These are phyloP conservation scores for Globisporangium middletonii DNA, from an alignment of 352 stramenopile species.

Conservation along the genomic window DNA sequence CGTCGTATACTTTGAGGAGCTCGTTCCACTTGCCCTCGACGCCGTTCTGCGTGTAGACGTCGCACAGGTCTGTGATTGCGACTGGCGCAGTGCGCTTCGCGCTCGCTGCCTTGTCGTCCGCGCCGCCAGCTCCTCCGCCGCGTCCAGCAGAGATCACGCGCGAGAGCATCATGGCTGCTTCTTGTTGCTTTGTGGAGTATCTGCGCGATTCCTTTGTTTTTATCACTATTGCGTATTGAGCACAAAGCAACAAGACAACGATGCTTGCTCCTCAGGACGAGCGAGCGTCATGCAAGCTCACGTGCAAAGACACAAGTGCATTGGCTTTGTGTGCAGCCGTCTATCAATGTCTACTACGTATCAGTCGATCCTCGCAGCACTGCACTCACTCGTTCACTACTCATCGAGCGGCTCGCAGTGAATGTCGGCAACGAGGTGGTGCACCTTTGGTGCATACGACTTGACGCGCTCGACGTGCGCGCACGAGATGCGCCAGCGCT, in stretches of 20 bases:
- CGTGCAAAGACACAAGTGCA: too few species aligned
- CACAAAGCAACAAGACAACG: neutral
- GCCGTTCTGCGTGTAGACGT: conserved; percentile 59
- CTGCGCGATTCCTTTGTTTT: neutral
- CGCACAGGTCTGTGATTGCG: conserved; percentile 46
- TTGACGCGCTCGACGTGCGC: conserved; percentile 89
- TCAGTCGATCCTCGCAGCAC: neutral
- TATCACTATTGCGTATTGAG: neutral
- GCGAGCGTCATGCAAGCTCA: neutral
- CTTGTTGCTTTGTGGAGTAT: neutral
- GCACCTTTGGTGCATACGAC: conserved; percentile 88
- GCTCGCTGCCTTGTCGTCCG: conserved; percentile 8
- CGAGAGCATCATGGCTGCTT: conserved; percentile 6
- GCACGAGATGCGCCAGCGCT: conserved; percentile 71
- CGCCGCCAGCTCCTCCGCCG: conserved; percentile 6
- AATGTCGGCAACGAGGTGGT: conserved; percentile 88
- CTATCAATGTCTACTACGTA: neutral
- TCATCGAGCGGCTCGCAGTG: conserved; percentile 21
- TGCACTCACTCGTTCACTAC: too few species aligned
- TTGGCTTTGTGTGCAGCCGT: too few species aligned
- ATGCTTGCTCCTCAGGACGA: neutral
- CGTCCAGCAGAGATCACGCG: conserved; percentile 7
- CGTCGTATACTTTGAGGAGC: conserved; percentile 65
- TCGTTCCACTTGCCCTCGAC: conserved; percentile 64
- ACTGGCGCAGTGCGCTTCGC: conserved; percentile 15